A percentile compares a stretch with the other conserved stretches of the same genome.
phyloP scores from a whole-genome alignment of 495 filamentous ascomycete genomes.

The Lasiosphaeriaceae sp. region DNA sequence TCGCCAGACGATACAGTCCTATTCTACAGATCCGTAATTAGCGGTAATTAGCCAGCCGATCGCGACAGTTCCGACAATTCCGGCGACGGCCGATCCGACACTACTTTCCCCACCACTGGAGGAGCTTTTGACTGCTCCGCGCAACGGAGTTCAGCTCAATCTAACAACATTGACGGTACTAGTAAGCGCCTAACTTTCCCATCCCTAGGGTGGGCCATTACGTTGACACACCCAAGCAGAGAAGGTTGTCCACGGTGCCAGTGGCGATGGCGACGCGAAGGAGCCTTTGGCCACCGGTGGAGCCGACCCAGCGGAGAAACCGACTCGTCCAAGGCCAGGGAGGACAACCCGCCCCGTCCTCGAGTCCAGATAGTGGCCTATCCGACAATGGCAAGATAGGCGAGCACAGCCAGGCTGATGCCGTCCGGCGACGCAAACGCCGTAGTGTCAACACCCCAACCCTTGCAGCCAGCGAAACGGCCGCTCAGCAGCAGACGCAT shows the following conservation, averaged over 20 bases:
- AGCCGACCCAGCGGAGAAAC: no score
- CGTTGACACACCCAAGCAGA: conserved; percentile 15
- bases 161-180: conserved; percentile 9
- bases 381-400: not conserved
- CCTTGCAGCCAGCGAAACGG: not conserved
- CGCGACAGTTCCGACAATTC: conserved; percentile 7
- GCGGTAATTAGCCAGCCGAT: no score
- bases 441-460: conserved; percentile 3
- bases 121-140: conserved; percentile 6
- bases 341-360: no score
- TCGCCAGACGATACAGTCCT: conserved; percentile 8
- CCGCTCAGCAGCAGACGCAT: not conserved
- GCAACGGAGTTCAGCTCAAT: conserved; percentile 9
- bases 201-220: conserved; percentile 8
- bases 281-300: conserved; percentile 13
- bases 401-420: conserved; percentile 10
- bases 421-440: conserved; percentile 7
- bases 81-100: conserved; percentile 11
- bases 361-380: no score
- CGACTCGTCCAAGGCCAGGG: no score
- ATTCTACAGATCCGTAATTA: no score
- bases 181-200: conserved; percentile 16
- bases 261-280: conserved; percentile 7
- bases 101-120: conserved; percentile 11
- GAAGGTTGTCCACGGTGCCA: conserved; percentile 12